phyloP scores from a whole-genome alignment of 257 asterid genomes.

The Solanum bukasovii region DNA sequence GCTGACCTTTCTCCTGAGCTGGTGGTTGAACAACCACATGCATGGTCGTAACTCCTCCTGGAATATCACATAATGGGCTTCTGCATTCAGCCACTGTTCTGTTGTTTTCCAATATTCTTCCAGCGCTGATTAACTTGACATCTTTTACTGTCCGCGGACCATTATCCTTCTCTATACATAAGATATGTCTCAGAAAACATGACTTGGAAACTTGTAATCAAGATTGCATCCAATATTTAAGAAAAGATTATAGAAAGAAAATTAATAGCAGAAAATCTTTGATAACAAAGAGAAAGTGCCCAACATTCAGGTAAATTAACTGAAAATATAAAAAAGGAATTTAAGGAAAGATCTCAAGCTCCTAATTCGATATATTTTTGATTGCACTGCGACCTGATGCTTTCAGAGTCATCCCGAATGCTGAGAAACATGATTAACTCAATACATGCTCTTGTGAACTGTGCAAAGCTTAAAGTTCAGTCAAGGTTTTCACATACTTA shows the following conservation, averaged over 20 bases:
- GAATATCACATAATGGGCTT: conserved; percentile 66
- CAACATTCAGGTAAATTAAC: not conserved
- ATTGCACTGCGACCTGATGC: not conserved
- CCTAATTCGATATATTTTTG: not conserved
- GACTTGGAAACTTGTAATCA: not conserved
- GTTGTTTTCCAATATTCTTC: conserved; percentile 77
- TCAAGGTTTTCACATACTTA: not conserved
- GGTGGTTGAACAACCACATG: conserved; percentile 81
- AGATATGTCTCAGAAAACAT: not conserved
- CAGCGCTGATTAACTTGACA: conserved; percentile 70
- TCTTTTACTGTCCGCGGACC: conserved; percentile 69
- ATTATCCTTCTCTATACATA: conserved; percentile 51
- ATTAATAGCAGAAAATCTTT: not conserved
- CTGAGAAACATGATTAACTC: not conserved
- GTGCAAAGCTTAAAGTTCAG: not conserved
- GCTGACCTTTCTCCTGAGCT: conserved; percentile 46
- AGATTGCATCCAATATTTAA: not conserved
- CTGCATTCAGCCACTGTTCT: conserved; percentile 67
- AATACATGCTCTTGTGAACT: not conserved
- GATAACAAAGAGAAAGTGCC: not conserved
- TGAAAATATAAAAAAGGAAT: not conserved
- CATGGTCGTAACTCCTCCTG: conserved; percentile 83
- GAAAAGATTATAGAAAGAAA: not conserved
- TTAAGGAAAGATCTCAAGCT: not conserved
- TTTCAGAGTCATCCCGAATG: not conserved